Evolutionary conservation across 2,329 filamentous ascomycete species (phyloP), one percentile per base, ranked within the genome.

Genomic region (Talaromyces sp.): DNA sequence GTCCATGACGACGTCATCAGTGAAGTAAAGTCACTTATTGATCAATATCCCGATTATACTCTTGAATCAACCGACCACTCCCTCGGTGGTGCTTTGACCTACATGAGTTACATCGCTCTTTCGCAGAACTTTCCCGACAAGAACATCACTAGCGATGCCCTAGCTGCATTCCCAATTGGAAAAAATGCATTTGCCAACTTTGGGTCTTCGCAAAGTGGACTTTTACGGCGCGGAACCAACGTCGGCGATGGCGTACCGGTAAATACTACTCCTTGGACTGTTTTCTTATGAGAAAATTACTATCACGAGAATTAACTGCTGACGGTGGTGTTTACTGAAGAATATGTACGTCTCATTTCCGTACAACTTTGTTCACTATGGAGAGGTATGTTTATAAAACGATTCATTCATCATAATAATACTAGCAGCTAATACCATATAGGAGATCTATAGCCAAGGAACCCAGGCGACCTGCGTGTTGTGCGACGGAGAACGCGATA

Each of bases 121-220:
- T 62, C 70, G 13, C 67, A 72, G 36, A 71, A 72, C 53, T 73
- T 73, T 61, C 71, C 71, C 1, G 65, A 55, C 8, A 71, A 68
- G 36, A 15, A 60, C n/a, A 60, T 73, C n/a, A 68, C 59, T 4
- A 71, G 71, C 60, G 70, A 70, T 66, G 70, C 71, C 5, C 60
- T 73, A 27, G 71, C 71, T 57, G 70, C 71, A 9, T 73, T 71
- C 22, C 71, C 71, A 6, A 73, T 73, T 53, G 71, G 71, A 2
- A 72, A 72, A 19, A 36, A n/a, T 2, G 54, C 32, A 22, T 55
- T 55, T 55, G 54, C 54, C 25, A 32, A 30, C 36, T 36, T 55
- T 55, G 54, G 54, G 15, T 36, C 54, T 4, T 30, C 15, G 9
- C 54, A 55, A 22, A 15, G 9, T 1, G 54, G 54, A 22, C 54